Evolutionary conservation across 495 filamentous ascomycete species (phyloP).

Genomic region (Xylaria castorea): DNA sequence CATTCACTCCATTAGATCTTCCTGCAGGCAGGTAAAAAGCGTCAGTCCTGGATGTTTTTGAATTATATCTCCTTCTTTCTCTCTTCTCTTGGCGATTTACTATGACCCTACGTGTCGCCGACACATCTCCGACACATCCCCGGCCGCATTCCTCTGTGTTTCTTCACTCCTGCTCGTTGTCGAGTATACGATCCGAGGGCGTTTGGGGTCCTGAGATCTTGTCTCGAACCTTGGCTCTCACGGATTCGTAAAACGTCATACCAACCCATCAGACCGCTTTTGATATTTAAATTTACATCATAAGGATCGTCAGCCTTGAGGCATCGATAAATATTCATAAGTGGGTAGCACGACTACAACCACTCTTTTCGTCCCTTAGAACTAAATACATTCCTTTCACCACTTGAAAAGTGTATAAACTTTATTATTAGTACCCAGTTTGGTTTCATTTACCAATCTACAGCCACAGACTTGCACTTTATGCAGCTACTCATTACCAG

Average conservation of each 20-base stretch:
- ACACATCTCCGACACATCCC: not conserved
- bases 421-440: slow-evolving; percentile 33
- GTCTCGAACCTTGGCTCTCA: not conserved
- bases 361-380: slow-evolving; percentile 2
- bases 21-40: not conserved
- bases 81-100: not conserved
- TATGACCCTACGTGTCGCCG: not conserved
- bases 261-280: not conserved
- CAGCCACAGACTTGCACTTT: not conserved
- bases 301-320: not conserved
- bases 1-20: not conserved
- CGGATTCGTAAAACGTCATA: slow-evolving; percentile 5
- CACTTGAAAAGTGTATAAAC: slow-evolving; percentile 22
- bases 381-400: slow-evolving; percentile 21
- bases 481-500: not conserved
- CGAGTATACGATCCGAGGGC: not conserved
- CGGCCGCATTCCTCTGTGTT: slow-evolving; percentile 6
- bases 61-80: not conserved
- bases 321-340: not conserved
- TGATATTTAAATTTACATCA: not conserved
- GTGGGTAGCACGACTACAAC: not conserved
- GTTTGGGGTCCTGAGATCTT: not conserved
- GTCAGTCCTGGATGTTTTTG: not conserved
- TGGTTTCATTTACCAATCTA: not conserved
- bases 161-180: not conserved